Percentiles rank a stretch among this genome's conserved stretches.
phyloP scores from a whole-genome alignment of 2,329 filamentous ascomycete species.

The Cercospora sp. region DNA sequence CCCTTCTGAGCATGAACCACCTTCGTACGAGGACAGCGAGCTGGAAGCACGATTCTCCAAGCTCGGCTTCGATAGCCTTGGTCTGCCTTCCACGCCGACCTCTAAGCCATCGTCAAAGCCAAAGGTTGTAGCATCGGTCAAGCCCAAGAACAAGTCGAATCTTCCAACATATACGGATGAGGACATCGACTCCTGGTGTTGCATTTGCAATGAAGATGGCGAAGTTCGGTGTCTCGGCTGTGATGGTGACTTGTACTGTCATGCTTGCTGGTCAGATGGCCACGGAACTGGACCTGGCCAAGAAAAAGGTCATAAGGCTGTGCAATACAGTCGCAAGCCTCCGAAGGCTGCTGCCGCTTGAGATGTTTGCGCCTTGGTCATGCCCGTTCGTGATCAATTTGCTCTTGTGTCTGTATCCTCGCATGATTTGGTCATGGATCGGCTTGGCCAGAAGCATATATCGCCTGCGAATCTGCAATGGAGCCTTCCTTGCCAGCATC shows the following conservation, averaged over 20 bases:
- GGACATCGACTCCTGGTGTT: constrained; percentile 75
- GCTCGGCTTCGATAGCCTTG: constrained; percentile 45
- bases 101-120: constrained; percentile 40
- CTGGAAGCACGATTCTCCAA: constrained; percentile 49
- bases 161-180: constrained; percentile 60
- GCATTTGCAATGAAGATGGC: constrained; percentile 78
- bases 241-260: constrained; percentile 70
- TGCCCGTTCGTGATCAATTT: neutral
- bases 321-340: constrained; percentile 38
- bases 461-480: neutral
- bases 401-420: neutral
- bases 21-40: constrained; percentile 44
- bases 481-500: too few species aligned
- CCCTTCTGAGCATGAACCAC: constrained; percentile 28
- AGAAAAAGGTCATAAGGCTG: constrained; percentile 67
- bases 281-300: constrained; percentile 71
- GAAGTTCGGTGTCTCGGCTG: constrained; percentile 72
- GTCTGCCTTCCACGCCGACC: constrained; percentile 51
- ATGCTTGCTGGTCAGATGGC: constrained; percentile 77
- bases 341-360: constrained; percentile 15
- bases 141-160: constrained; percentile 38
- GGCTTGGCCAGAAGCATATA: neutral
- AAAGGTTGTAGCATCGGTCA: constrained; percentile 26
- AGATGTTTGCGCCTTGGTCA: neutral
- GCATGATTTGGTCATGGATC: neutral